Conservation (phyloP, 345 rosid species). For the Corymbia maculata region DNA sequence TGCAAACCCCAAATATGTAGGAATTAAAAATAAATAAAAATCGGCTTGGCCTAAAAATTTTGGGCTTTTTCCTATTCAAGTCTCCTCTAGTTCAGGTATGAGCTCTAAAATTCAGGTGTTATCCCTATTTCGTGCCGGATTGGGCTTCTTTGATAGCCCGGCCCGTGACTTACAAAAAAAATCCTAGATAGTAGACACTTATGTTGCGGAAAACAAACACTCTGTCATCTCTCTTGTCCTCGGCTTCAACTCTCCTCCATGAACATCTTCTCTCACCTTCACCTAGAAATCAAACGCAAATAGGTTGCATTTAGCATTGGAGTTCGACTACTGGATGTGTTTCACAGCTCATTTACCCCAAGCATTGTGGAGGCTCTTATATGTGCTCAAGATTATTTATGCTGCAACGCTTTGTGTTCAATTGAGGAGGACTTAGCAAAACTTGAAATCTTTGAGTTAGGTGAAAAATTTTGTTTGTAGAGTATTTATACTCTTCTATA, state of each 20-base stretch:
- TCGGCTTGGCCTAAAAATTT: background rate
- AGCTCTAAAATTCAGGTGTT: background rate
- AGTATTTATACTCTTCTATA: background rate
- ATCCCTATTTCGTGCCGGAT: background rate
- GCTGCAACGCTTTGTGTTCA: background rate
- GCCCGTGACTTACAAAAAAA: background rate
- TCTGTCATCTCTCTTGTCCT: background rate
- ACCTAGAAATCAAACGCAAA: background rate
- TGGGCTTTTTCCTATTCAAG: background rate
- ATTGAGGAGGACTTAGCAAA: background rate
- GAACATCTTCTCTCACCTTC: background rate
- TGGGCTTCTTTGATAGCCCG: background rate
- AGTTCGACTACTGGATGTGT: background rate
- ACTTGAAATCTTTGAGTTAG: background rate
- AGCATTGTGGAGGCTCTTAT: background rate
- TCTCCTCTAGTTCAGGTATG: background rate
- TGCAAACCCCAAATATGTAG: background rate
- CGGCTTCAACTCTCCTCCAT: background rate
- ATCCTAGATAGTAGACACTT: background rate
- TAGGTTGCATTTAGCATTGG: background rate
- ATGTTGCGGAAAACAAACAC: too few species aligned
- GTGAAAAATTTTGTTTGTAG: background rate
- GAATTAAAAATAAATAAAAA: background rate
- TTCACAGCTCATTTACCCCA: background rate
- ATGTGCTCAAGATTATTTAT: background rate